phyloP scores from a whole-genome alignment of 371 early-diverging fungal genomes.

The Apophysomyces variabilis region DNA sequence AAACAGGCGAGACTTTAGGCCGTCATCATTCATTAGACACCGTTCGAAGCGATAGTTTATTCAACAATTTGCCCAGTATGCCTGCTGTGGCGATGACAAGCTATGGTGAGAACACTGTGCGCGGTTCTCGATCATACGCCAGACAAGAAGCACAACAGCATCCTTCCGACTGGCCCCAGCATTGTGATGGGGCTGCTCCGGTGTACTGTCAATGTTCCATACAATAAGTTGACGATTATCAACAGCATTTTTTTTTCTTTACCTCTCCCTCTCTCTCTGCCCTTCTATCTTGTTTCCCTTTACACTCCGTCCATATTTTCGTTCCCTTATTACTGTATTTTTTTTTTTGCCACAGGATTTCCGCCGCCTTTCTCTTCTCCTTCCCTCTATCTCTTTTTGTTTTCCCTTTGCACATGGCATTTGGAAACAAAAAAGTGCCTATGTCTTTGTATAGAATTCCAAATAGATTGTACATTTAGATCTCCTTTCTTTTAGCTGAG shows the following conservation, averaged over 20 bases:
- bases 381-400: too few species aligned
- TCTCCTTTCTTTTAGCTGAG: slow-evolving; percentile 5
- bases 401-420: slow-evolving; percentile 4
- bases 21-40: slow-evolving; percentile 21
- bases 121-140: slow-evolving; percentile 1
- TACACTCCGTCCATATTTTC: background rate
- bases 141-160: slow-evolving; percentile 17
- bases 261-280: background rate
- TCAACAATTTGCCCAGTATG: slow-evolving; percentile 31
- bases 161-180: slow-evolving; percentile 17
- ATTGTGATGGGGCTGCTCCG: slow-evolving; percentile 26
- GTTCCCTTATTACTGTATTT: slow-evolving; percentile 8
- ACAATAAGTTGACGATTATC: slow-evolving; percentile 24
- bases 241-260: background rate
- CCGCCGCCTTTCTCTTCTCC: background rate
- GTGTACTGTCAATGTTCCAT: slow-evolving; percentile 43
- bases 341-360: background rate
- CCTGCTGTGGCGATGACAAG: slow-evolving; percentile 42
- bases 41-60: background rate
- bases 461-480: slow-evolving; percentile 12
- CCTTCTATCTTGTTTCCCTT: slow-evolving; percentile 1
- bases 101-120: slow-evolving; percentile 24
- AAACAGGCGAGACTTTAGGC: slow-evolving; percentile 17
- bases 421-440: background rate
- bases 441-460: slow-evolving; percentile 8